Evolutionary conservation across 2,329 filamentous ascomycete species (phyloP), one percentile per base, ranked within the genome.

Genomic region (Colletotrichum magnum): DNA sequence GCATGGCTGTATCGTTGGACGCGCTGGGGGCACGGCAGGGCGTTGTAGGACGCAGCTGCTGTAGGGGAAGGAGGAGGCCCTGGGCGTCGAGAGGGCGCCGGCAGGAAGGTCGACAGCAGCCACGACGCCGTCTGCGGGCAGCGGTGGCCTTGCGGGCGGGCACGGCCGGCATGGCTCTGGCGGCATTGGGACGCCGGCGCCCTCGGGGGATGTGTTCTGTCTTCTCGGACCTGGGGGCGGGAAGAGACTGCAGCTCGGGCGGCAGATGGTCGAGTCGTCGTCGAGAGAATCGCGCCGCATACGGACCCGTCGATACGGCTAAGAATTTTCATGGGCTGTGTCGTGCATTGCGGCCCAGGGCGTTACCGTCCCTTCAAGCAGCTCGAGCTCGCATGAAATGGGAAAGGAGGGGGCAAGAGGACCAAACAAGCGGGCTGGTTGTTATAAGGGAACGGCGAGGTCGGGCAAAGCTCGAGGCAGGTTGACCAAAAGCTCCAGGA

Each of bases 261-360:
- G 24, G 54, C 58, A 18, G 80, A 79, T 72, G 81, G 80, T 78
- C 82, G 82, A 79, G 79, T 81, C 74, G 82, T 81, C 77, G 79
- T 81, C 74, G 82, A 81, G 77, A 86, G 80, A 79, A 87, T 83
- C 78, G 86, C 85, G 83, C 85, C 83, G 82, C 84, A 87, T 83
- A 87, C 84, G 83, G 86, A 86, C 83, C 86, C 82, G 80, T 89
- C 86, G 80, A 89, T 84, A 86, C 85, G 86, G 81, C 82, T 85
- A 75, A 84, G 81, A 81, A 85, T 81, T 86, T 85, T 89, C 88
- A 90, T 90, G 86, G 83, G 87, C 80, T 84, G 81, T 47, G 12
- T 82, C 84, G 82, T 79, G 82, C 85, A 87, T 87, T 54, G 62
- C 71, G 71, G 48, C 53, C 59, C 58, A 57, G 26, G 24, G 54